A percentile compares a stretch with the other conserved stretches of the same genome.
Conservation (phyloP, 23 red algal genomes). For the Rhodosorus marinus region DNA sequence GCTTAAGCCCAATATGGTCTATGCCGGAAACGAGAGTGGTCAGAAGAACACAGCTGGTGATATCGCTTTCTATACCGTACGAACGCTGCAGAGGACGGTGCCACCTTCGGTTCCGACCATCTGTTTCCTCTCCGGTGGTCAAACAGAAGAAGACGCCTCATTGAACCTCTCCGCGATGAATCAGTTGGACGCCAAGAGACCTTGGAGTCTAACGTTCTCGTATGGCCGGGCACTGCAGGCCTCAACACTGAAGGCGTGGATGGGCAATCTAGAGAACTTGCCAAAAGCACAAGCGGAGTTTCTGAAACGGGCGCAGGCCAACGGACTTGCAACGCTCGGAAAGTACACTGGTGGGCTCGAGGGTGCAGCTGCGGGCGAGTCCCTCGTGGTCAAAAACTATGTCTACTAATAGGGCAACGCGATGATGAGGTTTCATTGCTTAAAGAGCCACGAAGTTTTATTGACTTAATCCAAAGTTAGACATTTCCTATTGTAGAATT, state of each 20-base stretch:
- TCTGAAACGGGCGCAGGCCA: conserved; percentile 58
- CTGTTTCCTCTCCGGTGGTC: conserved; percentile 83
- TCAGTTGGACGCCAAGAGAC: conserved; percentile 5
- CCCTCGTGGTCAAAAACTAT: too few relatives aligned
- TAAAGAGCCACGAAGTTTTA: too few relatives aligned
- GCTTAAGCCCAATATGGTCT: conserved; percentile 87
- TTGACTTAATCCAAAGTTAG: too few relatives aligned
- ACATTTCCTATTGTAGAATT: too few relatives aligned
- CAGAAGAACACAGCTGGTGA: conserved; percentile 25
- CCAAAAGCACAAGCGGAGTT: conserved; percentile 49
- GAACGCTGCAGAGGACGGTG: conserved; percentile 76
- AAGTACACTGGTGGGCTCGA: conserved; percentile 42
- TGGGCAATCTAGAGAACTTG: conserved; percentile 54
- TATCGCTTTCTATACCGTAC: conserved; percentile 74
- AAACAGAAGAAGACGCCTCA: conserved; percentile 77
- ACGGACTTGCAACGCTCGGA: conserved; percentile 54
- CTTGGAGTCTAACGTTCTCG: conserved; percentile 77
- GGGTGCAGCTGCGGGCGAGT: too few relatives aligned
- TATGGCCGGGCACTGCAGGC: conserved; percentile 79
- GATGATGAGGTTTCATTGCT: too few relatives aligned
- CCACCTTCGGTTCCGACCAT: conserved; percentile 80
- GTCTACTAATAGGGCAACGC: too few relatives aligned
- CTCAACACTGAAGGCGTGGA: conserved; percentile 48
- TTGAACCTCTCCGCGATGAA: conserved; percentile 74
- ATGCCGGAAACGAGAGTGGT: conserved; percentile 36